A percentile compares a stretch with the other conserved stretches of the same genome.
Conservation (phyloP, 2,329 filamentous ascomycete species). For the Chaetomiaceae sp. region DNA sequence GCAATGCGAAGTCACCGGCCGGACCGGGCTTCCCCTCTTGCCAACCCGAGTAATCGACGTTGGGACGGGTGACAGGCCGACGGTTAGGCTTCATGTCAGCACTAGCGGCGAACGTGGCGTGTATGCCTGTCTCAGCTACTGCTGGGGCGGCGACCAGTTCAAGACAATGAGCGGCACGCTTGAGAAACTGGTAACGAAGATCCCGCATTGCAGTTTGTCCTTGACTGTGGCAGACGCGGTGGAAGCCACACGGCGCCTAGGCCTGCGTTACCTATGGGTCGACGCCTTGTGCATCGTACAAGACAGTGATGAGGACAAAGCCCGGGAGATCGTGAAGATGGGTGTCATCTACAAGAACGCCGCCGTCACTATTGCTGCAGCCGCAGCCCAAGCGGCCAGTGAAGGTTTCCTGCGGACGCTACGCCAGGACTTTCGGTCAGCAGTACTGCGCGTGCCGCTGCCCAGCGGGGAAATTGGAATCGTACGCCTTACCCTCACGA, state of each 20-base stretch:
- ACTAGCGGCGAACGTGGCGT: neutral
- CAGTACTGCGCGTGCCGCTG: neutral
- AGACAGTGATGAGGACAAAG: neutral
- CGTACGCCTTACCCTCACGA: neutral
- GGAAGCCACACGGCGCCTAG: neutral
- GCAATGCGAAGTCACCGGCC: neutral
- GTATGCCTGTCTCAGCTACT: conserved; percentile 2
- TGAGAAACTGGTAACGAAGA: neutral
- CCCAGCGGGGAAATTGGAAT: neutral
- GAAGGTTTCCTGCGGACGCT: neutral
- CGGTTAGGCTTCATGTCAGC: neutral
- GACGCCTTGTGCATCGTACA: conserved; percentile 1
- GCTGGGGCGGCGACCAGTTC: conserved; percentile 5
- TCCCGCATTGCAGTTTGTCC: neutral
- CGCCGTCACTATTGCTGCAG: neutral
- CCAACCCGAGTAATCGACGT: conserved; percentile 3
- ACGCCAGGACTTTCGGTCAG: neutral
- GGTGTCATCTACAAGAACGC: conserved; percentile 3
- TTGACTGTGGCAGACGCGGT: neutral
- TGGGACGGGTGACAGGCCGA: neutral
- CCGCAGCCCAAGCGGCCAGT: neutral
- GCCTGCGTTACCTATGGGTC: neutral
- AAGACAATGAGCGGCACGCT: neutral
- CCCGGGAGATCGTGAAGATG: neutral
- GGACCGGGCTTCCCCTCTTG: neutral